These are phyloP conservation scores for Hylodesmum podocarpum DNA, from an alignment of 306 rosid species.

Conservation along the genomic window DNA sequence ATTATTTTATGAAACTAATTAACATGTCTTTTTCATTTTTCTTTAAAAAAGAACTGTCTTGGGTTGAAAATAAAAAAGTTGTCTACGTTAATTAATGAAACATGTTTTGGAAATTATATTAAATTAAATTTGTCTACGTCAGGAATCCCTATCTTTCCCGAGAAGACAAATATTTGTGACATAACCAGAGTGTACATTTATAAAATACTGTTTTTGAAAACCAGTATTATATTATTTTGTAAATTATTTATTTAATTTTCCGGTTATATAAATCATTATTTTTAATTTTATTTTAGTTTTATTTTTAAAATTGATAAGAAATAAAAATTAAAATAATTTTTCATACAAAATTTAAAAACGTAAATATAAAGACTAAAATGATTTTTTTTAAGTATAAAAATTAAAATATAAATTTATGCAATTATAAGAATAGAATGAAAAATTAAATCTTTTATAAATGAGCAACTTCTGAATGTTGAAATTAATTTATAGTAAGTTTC, in stretches of 20 bases:
- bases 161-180: slow-evolving; percentile 39
- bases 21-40: slow-evolving; percentile 12
- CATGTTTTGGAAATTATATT: neutral
- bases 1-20: slow-evolving; percentile 6
- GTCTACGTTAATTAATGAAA: neutral
- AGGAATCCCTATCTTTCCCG: slow-evolving; percentile 32
- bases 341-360: too few relatives aligned
- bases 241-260: too few relatives aligned
- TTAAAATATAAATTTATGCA: too few relatives aligned
- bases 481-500: neutral
- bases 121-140: slow-evolving; percentile 22
- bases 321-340: too few relatives aligned
- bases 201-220: neutral
- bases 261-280: too few relatives aligned
- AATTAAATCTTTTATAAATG: neutral
- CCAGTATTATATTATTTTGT: neutral
- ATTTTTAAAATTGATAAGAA: too few relatives aligned
- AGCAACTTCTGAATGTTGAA: neutral
- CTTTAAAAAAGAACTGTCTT: too few relatives aligned
- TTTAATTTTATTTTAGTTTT: too few relatives aligned
- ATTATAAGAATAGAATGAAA: too few relatives aligned
- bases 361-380: too few relatives aligned
- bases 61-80: neutral
- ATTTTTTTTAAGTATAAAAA: too few relatives aligned
- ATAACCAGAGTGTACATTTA: neutral